phyloP scores from a whole-genome alignment of 768 basidiomycete species.

The Agaricus bisporus region DNA sequence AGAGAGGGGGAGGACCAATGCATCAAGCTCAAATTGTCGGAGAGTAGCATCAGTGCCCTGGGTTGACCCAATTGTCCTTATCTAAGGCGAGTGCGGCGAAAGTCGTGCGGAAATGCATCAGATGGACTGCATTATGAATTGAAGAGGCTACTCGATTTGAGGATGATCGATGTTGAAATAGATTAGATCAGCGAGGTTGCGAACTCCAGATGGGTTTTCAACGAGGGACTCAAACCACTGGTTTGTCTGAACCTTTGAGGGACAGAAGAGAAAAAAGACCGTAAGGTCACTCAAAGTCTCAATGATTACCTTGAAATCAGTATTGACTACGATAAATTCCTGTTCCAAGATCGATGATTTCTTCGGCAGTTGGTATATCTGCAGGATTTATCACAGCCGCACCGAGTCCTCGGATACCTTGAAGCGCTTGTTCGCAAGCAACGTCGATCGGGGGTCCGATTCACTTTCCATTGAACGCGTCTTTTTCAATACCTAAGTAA shows the following conservation, averaged over 20 bases:
- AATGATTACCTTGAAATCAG: constrained; percentile 50
- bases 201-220: constrained; percentile 50
- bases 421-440: constrained; percentile 34
- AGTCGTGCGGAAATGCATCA: constrained; percentile 13
- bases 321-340: constrained; percentile 45
- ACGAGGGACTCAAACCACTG: constrained; percentile 40
- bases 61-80: constrained; percentile 40
- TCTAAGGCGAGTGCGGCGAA: constrained; percentile 38
- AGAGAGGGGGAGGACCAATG: constrained; percentile 41
- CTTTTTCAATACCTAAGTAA: constrained; percentile 42
- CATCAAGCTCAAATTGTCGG: constrained; percentile 40
- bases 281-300: not conserved
- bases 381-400: constrained; percentile 57
- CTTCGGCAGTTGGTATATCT: constrained; percentile 49
- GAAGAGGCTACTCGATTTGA: constrained; percentile 37
- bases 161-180: constrained; percentile 50
- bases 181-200: constrained; percentile 51
- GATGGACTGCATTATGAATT: constrained; percentile 31
- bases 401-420: constrained; percentile 31
- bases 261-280: not conserved
- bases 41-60: constrained; percentile 50
- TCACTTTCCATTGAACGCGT: constrained; percentile 43
- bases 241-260: constrained; percentile 43
- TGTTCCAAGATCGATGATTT: constrained; percentile 42
- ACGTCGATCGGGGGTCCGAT: constrained; percentile 37